Conservation (phyloP, 768 basidiomycete species). For the Candolleomyces efflorescens region DNA sequence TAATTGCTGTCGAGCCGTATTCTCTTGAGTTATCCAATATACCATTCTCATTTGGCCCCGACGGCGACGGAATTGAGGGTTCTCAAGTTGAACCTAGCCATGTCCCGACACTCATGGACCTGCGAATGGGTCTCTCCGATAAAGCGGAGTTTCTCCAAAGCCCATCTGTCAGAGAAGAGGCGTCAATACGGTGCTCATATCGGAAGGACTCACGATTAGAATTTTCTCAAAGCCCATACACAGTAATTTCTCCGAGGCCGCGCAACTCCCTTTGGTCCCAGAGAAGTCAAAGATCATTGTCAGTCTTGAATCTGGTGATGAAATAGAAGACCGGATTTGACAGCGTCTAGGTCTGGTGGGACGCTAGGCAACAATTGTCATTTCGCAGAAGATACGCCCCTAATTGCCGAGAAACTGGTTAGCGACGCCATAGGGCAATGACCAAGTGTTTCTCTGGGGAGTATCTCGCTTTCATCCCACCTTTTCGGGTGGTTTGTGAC, state of each 20-base stretch:
- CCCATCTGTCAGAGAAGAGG: not conserved
- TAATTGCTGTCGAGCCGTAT: too few species aligned
- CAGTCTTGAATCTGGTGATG: not conserved
- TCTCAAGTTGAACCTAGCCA: too few species aligned
- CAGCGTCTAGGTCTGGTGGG: not conserved
- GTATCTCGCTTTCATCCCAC: too few species aligned
- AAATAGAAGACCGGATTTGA: not conserved
- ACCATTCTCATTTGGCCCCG: too few species aligned
- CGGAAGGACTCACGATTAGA: not conserved
- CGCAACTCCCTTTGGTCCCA: not conserved
- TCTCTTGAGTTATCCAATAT: too few species aligned
- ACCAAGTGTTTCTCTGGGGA: too few species aligned
- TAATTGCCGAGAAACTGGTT: too few species aligned
- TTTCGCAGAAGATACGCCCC: too few species aligned
- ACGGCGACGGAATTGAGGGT: too few species aligned
- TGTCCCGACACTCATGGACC: too few species aligned
- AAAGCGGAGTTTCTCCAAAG: not conserved
- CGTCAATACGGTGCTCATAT: not conserved
- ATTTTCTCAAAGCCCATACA: not conserved
- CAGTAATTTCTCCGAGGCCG: not conserved
- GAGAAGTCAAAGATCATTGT: not conserved
- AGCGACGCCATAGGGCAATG: too few species aligned
- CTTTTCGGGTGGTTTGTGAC: too few species aligned
- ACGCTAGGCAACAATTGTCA: not conserved
- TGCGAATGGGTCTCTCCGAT: not conserved